Conservation (phyloP, 768 basidiomycete genomes). For the Tricholoma sp. region DNA sequence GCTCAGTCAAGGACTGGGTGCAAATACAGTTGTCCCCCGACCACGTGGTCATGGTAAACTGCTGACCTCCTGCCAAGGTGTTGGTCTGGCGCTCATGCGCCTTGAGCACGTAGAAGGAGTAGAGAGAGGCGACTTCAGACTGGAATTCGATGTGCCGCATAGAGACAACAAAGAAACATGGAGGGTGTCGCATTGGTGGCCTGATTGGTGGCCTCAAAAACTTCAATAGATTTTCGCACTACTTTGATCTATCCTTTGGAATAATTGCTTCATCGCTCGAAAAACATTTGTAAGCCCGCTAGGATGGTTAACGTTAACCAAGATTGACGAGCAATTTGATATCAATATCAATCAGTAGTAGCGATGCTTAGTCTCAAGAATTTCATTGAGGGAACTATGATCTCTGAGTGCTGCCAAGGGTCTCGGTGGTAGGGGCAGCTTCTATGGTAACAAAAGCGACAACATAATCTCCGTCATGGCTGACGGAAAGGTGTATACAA, state of each 20-base stretch:
- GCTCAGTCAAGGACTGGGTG: conserved; percentile 15
- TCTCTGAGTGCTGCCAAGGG: background rate
- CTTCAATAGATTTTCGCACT: conserved; percentile 7
- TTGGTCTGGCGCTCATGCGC: conserved; percentile 78
- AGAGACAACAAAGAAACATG: conserved; percentile 25
- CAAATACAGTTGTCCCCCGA: conserved; percentile 37
- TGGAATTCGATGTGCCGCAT: conserved; percentile 33
- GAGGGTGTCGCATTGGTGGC: conserved; percentile 64
- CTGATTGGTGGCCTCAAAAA: conserved; percentile 54
- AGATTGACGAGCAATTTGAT: too few relatives aligned
- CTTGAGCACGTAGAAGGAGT: conserved; percentile 66
- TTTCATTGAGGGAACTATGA: background rate
- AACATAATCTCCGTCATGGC: conserved; percentile 80
- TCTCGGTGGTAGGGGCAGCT: conserved; percentile 7
- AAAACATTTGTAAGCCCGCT: too few relatives aligned
- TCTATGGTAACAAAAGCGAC: conserved; percentile 66
- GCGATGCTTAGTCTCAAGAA: background rate
- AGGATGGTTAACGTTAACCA: too few relatives aligned
- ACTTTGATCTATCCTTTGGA: background rate
- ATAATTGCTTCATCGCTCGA: too few relatives aligned
- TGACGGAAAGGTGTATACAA: conserved; percentile 62
- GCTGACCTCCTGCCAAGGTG: conserved; percentile 49
- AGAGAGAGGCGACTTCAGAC: conserved; percentile 39
- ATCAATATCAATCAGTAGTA: too few relatives aligned
- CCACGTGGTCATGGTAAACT: conserved; percentile 75